phyloP scores from a whole-genome alignment of 768 basidiomycete genomes.

The Hydnum rufescens region DNA sequence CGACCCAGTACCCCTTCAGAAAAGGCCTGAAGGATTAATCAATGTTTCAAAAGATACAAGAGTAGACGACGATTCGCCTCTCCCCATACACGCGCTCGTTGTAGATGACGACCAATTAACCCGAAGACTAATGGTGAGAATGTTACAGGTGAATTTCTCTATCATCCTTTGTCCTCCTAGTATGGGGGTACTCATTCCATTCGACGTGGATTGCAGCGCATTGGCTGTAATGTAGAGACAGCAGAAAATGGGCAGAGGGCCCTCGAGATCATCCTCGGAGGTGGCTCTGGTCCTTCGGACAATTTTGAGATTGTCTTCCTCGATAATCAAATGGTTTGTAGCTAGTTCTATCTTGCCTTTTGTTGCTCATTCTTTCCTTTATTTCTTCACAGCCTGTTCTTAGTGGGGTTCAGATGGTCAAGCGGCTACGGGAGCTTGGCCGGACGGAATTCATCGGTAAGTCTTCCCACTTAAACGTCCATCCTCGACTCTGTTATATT shows the following conservation, averaged over 20 bases:
- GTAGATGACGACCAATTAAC: slow-evolving; percentile 74
- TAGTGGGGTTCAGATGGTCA: slow-evolving; percentile 40
- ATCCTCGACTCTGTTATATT: neutral
- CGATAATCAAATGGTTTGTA: slow-evolving; percentile 63
- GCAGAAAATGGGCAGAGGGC: slow-evolving; percentile 75
- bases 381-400: slow-evolving; percentile 4
- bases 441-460: slow-evolving; percentile 55
- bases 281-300: neutral
- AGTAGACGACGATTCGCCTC: slow-evolving; percentile 11
- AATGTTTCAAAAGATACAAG: no score
- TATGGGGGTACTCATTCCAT: neutral
- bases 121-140: slow-evolving; percentile 58
- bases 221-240: slow-evolving; percentile 58
- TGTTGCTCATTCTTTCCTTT: neutral
- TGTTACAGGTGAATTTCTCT: slow-evolving; percentile 24
- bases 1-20: no score
- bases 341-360: neutral
- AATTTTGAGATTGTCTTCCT: slow-evolving; percentile 30
- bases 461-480: slow-evolving; percentile 24
- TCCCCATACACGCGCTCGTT: slow-evolving; percentile 39
- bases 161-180: neutral
- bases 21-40: no score
- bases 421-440: slow-evolving; percentile 41
- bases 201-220: no score
- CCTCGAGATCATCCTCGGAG: slow-evolving; percentile 45